A percentile compares a stretch with the other conserved stretches of the same genome.
Conservation (phyloP, 805 yeast species). For the Wickerhamomyces canadensis region DNA sequence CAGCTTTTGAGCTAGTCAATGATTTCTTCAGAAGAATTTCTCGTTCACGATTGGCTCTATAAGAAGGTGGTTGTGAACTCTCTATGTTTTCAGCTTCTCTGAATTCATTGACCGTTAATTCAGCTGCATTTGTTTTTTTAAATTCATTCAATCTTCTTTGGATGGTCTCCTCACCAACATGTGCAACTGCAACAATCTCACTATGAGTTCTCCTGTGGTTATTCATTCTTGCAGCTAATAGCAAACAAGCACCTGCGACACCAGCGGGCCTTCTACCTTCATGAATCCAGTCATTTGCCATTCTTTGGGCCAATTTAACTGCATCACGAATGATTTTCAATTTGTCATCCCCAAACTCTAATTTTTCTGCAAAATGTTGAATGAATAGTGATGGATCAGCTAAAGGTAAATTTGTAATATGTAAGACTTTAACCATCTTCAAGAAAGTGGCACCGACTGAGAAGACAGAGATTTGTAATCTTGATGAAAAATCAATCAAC, state of each 20-base stretch:
- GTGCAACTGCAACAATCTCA: constrained; percentile 92
- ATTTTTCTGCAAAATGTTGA: constrained; percentile 85
- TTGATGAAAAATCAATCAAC: constrained; percentile 91
- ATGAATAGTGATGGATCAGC: constrained; percentile 94
- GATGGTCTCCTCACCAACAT: constrained; percentile 89
- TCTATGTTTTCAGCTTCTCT: constrained; percentile 38
- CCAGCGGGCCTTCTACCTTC: constrained; percentile 99
- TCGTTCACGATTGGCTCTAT: constrained; percentile 49
- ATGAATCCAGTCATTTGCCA: constrained; percentile 93
- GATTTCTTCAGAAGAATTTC: constrained; percentile 18
- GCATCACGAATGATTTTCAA: constrained; percentile 85
- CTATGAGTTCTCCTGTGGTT: constrained; percentile 86
- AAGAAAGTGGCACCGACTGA: constrained; percentile 94
- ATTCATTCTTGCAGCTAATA: constrained; percentile 95
- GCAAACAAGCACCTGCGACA: constrained; percentile 92
- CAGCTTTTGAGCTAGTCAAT: constrained; percentile 11
- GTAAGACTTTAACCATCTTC: constrained; percentile 83
- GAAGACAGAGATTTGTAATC: constrained; percentile 85
- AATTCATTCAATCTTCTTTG: constrained; percentile 90
- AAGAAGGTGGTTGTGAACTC: constrained; percentile 78
- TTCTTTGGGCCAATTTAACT: constrained; percentile 74
- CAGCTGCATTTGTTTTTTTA: constrained; percentile 67
- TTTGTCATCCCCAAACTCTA: constrained; percentile 72
- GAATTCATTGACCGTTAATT: constrained; percentile 67
- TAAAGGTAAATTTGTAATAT: constrained; percentile 71